Base-by-base conservation (phyloP, 2,329 filamentous ascomycete genomes). In the Monilinia polystroma region DNA sequence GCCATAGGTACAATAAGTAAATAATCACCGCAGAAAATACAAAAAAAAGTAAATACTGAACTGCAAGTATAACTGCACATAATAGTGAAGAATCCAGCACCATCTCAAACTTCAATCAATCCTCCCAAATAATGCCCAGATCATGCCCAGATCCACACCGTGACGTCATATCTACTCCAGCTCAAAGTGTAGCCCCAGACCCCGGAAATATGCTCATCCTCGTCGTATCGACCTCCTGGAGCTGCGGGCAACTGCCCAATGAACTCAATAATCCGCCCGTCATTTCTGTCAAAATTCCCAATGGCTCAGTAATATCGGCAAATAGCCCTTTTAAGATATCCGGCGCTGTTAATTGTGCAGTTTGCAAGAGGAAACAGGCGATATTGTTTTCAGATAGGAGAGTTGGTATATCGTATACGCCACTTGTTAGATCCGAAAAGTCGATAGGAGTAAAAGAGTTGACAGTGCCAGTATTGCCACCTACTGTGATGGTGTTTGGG, bases 401-500 rank as follows among this genome's bases (percentile, higher is more conserved):
- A 16, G 75, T 79, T 20, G 74, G 67, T 6, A 74, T 69, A 69
- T 81, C 83, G 68, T 80, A 79, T 0, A 83, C 73, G 49, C 81
- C 81, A 26, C 79, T 77, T 5, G 80, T 81, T 18, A 83, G 45
- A 65, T 83, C 74, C 2, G 69, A 67, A 2, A 82, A 45, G 68
- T 81, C 75, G 64, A 85, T 71, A 6, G 82, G 82, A 5, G 79
- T 76, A 70, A 85, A 86, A 29, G 78, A 81, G 74, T 85, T 81
- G 38, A 82, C 78, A 2, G 76, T 78, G 26, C 83, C 82, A 4
- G 79, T 79, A 70, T 86, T 86, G 12, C 84, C 84, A 8, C 84
- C 84, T 14, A 85, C 78, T 67, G 63, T 52, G 43, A 59, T 18
- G 20, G 83, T 76, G 23, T 79, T 74, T 0, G 81, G 82, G 59